Evolutionary conservation across 495 filamentous ascomycete genomes (phyloP).

Genomic region (Penicillium nucicola): DNA sequence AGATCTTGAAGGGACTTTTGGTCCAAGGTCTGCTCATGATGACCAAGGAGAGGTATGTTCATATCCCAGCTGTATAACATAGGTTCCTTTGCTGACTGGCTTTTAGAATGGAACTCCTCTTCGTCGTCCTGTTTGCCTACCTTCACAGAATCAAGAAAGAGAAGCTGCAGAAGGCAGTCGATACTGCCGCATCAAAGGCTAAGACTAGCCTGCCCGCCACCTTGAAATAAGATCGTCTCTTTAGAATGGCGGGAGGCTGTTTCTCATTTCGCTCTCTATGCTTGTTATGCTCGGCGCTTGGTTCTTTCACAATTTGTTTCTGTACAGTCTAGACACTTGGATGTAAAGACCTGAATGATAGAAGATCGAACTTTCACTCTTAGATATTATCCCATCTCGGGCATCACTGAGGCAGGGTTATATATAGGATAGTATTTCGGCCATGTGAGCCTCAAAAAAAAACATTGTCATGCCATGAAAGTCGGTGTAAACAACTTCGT

Average conservation of each 20-base stretch:
- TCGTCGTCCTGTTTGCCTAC: conserved; percentile 83
- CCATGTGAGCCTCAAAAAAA: too few species aligned
- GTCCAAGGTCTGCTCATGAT: conserved; percentile 98
- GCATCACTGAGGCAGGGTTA: too few species aligned
- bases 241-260: neutral
- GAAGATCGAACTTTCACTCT: conserved; percentile 1
- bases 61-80: neutral
- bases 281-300: conserved; percentile 22
- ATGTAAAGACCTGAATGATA: conserved; percentile 2
- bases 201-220: conserved; percentile 44
- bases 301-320: conserved; percentile 14
- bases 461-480: too few species aligned
- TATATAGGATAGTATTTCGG: too few species aligned
- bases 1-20: conserved; percentile 86
- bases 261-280: conserved; percentile 12
- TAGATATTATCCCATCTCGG: too few species aligned
- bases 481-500: too few species aligned
- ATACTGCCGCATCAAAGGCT: conserved; percentile 34
- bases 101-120: conserved; percentile 80
- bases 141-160: conserved; percentile 65
- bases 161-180: conserved; percentile 66
- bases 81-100: conserved; percentile 20
- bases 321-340: conserved; percentile 16
- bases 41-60: conserved; percentile 89
- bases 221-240: conserved; percentile 35